Conservation (phyloP, 768 basidiomycete genomes). For the Lactarius psammicola region DNA sequence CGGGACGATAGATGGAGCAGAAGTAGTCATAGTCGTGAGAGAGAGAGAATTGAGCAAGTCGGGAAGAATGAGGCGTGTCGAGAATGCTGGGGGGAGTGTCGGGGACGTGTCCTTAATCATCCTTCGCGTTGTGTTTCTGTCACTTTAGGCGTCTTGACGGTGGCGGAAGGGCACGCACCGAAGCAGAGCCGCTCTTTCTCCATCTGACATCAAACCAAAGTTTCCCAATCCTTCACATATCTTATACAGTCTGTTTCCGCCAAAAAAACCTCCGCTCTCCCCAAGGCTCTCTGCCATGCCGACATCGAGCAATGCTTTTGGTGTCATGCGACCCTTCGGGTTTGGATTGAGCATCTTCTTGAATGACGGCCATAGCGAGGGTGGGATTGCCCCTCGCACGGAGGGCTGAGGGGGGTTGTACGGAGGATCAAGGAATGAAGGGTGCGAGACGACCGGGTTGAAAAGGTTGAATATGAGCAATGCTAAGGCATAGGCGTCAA, state of each 20-base stretch:
- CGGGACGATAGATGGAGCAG: slow-evolving; percentile 76
- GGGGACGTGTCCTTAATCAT: slow-evolving; percentile 75
- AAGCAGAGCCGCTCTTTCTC: slow-evolving; percentile 71
- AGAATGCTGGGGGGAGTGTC: slow-evolving; percentile 84
- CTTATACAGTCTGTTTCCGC: slow-evolving; percentile 75
- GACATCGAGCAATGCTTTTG: slow-evolving; percentile 73
- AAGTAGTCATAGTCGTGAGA: slow-evolving; percentile 68
- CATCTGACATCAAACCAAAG: slow-evolving; percentile 76
- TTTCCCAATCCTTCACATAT: slow-evolving; percentile 83
- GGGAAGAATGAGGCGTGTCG: slow-evolving; percentile 80
- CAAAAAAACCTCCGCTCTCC: slow-evolving; percentile 73
- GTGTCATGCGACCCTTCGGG: slow-evolving; percentile 71
- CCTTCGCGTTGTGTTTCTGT: slow-evolving; percentile 37
- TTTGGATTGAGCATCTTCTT: slow-evolving; percentile 90
- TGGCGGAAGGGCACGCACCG: slow-evolving; percentile 43
- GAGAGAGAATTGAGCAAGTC: slow-evolving; percentile 68
- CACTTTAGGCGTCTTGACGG: not conserved
- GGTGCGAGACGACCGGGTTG: slow-evolving; percentile 70
- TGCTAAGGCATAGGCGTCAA: slow-evolving; percentile 88
- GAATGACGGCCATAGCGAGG: slow-evolving; percentile 75
- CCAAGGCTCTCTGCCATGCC: slow-evolving; percentile 67
- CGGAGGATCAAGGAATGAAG: slow-evolving; percentile 68
- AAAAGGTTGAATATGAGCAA: slow-evolving; percentile 83
- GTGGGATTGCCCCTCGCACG: slow-evolving; percentile 68
- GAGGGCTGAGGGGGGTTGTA: slow-evolving; percentile 80